Base-by-base conservation (phyloP, 306 rosid genomes). In the Gastrolobium bilobum region DNA sequence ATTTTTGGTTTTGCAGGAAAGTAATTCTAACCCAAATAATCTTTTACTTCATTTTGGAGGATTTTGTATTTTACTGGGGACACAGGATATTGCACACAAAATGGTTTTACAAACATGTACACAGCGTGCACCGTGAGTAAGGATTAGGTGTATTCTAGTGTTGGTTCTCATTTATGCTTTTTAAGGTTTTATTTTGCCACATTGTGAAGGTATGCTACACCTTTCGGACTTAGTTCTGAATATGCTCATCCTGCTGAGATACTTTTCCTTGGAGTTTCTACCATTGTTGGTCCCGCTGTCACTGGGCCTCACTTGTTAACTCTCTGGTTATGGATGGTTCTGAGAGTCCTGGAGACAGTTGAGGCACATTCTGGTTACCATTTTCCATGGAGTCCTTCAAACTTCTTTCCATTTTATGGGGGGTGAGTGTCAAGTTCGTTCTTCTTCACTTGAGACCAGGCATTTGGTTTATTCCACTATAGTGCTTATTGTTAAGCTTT, bases 241-340 rank as follows among this genome's bases (percentile, higher is more conserved):
- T 95, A 92, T 84, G 99, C 99, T 84, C 99, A 95, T 86, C 99
- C 98, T 31, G 97, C 91, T 53, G 99, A 95, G 91, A 95, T 95
- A 85, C 90, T 95, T 73, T 95, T 95, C 82, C 99, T 95, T 85
- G 99, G 99, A 58, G 91, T 94, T 82, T 97, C 97, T 64, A 91
- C 97, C 63, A 77, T 92, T 71, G 5, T 92, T 69, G 99, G 99
- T 88, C 97, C 99, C 79, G 97, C 95, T 42, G 61, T 94, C 73
- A 92, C 97, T 4, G 99, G 97, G 39, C 97, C 99, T 2, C 99
- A 94, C 85, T 89, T 94, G 79, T 14, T 90, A 6, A 94, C 99
- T 42, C 89, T 94, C 1, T 94, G 99, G 99, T 79, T 91, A 82
- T 94, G 99, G 99, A 88, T 90, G 97, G 83, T 79, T 51, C 82